These are phyloP conservation scores for Penicillium occitanis DNA, from an alignment of 2,329 filamentous ascomycete species.

Conservation along the genomic window DNA sequence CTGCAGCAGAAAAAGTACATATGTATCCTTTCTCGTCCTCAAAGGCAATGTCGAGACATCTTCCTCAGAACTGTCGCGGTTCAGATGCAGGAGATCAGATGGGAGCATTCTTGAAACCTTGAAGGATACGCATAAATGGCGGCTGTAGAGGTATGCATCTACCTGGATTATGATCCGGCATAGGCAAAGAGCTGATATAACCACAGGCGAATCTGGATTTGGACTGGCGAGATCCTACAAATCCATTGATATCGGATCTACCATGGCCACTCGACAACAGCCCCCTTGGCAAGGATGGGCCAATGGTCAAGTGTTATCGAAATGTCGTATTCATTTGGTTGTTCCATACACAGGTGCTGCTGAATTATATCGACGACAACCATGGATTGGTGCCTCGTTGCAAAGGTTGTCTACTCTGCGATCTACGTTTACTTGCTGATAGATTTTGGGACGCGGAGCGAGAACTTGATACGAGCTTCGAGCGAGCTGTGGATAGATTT, in stretches of 20 bases:
- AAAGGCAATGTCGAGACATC: slow-evolving; percentile 5
- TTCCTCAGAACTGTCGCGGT: not conserved
- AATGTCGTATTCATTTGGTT: slow-evolving; percentile 29
- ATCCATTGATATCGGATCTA: not conserved
- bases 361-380: slow-evolving; percentile 26
- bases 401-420: slow-evolving; percentile 22
- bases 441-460: not conserved
- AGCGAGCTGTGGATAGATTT: not conserved
- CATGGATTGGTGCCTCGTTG: not conserved
- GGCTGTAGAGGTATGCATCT: not conserved
- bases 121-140: slow-evolving; percentile 1
- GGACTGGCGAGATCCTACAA: not conserved
- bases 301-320: slow-evolving; percentile 29
- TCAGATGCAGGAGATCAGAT: not conserved
- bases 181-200: not conserved
- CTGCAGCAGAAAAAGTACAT: slow-evolving; percentile 1
- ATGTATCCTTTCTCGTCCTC: slow-evolving; percentile 9
- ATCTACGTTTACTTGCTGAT: slow-evolving; percentile 15
- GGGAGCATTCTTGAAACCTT: not conserved
- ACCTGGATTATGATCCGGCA: not conserved
- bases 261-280: slow-evolving; percentile 3
- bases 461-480: not conserved
- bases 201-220: not conserved
- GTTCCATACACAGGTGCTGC: slow-evolving; percentile 29
- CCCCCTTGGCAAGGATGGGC: too few species aligned